Evolutionary conservation across 1,284 basidiomycete genomes (phyloP).

Genomic region (Bondarzewia mesenterica): DNA sequence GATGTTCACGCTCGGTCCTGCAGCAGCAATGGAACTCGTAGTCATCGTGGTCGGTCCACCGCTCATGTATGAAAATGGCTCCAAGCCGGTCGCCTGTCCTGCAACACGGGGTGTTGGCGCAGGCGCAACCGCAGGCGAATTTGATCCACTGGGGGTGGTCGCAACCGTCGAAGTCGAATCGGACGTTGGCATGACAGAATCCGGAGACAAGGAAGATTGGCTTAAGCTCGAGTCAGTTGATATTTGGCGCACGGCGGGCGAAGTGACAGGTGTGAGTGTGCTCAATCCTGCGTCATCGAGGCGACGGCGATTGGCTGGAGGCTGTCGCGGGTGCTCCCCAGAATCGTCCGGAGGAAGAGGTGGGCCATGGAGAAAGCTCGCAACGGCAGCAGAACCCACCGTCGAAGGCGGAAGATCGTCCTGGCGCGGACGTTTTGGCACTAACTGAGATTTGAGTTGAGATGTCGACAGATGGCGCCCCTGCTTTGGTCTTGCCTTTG

Average conservation of each 20-base stretch:
- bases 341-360: constrained; percentile 20
- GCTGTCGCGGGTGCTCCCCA: constrained; percentile 22
- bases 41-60: background rate
- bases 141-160: background rate
- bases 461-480: constrained; percentile 1
- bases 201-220: background rate
- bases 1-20: background rate
- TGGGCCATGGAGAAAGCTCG: constrained; percentile 44
- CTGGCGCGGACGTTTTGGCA: constrained; percentile 46
- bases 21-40: background rate
- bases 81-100: background rate
- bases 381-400: constrained; percentile 44
- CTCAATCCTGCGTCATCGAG: constrained; percentile 18
- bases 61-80: background rate
- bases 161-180: background rate
- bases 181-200: background rate
- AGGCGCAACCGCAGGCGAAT: background rate
- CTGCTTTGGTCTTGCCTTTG: constrained; percentile 43
- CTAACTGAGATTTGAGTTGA: background rate
- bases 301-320: constrained; percentile 37
- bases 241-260: constrained; percentile 4
- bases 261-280: background rate
- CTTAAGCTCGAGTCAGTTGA: constrained; percentile 8
- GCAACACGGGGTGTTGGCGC: background rate
- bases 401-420: constrained; percentile 38